Evolutionary conservation across 306 rosid species (phyloP).

Genomic region (Luffa acutangula): DNA sequence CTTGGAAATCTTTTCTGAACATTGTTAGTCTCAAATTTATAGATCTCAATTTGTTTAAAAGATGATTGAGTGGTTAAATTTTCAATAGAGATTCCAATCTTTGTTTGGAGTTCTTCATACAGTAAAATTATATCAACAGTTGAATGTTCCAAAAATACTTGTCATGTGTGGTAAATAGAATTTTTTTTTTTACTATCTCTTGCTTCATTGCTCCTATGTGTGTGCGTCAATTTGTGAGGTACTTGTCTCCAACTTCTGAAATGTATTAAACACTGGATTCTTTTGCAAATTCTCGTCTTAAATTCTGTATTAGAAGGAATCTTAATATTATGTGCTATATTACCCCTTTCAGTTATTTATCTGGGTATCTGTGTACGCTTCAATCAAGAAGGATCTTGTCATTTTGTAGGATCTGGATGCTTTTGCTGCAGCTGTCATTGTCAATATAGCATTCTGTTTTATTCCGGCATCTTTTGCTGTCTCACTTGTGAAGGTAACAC

Average conservation of each 20-base stretch:
- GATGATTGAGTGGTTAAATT: neutral
- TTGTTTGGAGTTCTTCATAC: neutral
- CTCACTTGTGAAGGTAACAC: constrained; percentile 77
- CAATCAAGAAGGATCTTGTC: neutral
- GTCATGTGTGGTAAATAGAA: neutral
- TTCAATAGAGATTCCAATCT: neutral
- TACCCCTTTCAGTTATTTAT: neutral
- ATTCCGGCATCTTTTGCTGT: constrained; percentile 96
- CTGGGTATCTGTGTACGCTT: neutral
- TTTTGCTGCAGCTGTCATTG: constrained; percentile 82
- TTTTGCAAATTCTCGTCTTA: neutral
- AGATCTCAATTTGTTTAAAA: neutral
- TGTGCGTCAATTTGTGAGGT: too few species aligned
- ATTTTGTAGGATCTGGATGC: constrained; percentile 89
- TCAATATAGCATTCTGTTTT: constrained; percentile 83
- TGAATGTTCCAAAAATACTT: neutral
- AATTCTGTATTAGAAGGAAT: neutral
- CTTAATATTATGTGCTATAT: neutral
- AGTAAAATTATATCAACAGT: neutral
- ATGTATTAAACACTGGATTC: neutral
- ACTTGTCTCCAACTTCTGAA: neutral
- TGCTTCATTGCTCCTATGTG: neutral
- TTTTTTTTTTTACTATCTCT: neutral
- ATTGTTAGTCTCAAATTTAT: neutral
- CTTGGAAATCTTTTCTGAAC: neutral